phyloP scores from a whole-genome alignment of 805 yeast genomes.

The Saturnispora quitensis region DNA sequence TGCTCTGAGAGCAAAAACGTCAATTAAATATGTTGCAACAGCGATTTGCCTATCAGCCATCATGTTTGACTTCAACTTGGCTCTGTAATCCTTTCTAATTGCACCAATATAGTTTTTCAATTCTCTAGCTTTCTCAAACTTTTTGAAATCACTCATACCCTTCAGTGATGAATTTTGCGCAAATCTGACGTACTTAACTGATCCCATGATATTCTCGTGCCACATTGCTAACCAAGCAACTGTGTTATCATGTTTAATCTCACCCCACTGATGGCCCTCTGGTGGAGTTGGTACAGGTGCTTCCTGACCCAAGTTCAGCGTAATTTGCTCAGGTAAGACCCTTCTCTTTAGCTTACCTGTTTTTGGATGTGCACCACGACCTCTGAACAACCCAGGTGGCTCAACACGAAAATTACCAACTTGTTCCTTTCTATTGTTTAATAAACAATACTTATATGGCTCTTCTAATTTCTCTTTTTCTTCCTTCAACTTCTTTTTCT shows the following conservation, averaged over 20 bases:
- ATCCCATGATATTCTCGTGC: constrained; percentile 84
- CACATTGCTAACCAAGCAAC: constrained; percentile 97
- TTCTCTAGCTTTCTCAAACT: constrained; percentile 89
- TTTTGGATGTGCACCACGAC: constrained; percentile 95
- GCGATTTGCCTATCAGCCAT: constrained; percentile 90
- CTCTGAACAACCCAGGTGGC: constrained; percentile 94
- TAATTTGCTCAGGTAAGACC: constrained; percentile 82
- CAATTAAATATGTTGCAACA: constrained; percentile 87
- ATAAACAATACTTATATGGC: constrained; percentile 65
- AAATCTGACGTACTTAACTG: constrained; percentile 80
- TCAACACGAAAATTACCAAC: constrained; percentile 92
- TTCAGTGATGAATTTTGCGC: constrained; percentile 87
- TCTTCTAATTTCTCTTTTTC: constrained; percentile 75
- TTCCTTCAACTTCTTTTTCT: constrained; percentile 60
- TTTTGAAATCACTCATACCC: constrained; percentile 84
- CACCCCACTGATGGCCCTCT: constrained; percentile 85
- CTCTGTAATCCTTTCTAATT: constrained; percentile 68
- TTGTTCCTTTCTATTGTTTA: constrained; percentile 84
- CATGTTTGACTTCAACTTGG: constrained; percentile 57
- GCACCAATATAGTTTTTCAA: constrained; percentile 61
- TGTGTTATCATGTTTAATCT: constrained; percentile 74
- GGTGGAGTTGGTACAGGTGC: constrained; percentile 77
- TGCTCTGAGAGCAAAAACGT: constrained; percentile 89
- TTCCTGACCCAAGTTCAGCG: constrained; percentile 68
- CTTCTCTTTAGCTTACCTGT: constrained; percentile 86